Evolutionary conservation across 2,329 filamentous ascomycete species (phyloP).

Genomic region (Scytalidium sp.): DNA sequence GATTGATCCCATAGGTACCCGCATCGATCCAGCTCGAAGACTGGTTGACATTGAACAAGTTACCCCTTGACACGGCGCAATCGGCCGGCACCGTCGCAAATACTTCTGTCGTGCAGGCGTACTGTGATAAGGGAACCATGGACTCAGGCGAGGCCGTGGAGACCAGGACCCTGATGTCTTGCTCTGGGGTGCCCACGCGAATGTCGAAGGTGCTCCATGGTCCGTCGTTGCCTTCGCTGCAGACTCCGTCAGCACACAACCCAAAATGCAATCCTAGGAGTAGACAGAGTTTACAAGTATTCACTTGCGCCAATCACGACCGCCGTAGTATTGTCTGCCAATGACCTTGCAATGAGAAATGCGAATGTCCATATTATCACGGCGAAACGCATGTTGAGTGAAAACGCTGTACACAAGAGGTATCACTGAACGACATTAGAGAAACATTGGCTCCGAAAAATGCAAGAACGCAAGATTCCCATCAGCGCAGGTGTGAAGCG

Average conservation of each 20-base stretch:
- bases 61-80: constrained; percentile 34
- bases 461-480: neutral
- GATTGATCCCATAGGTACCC: constrained; percentile 32
- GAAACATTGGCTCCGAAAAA: neutral
- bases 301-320: neutral
- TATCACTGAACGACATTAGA: neutral
- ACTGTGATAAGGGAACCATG: constrained; percentile 28
- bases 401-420: neutral
- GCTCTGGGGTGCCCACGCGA: constrained; percentile 34
- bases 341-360: neutral
- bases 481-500: neutral
- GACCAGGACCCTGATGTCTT: constrained; percentile 33
- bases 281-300: too few species aligned
- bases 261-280: too few species aligned
- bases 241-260: neutral
- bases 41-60: constrained; percentile 29
- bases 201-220: constrained; percentile 38
- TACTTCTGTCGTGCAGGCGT: constrained; percentile 26
- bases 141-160: constrained; percentile 36
- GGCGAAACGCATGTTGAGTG: neutral
- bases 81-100: constrained; percentile 29
- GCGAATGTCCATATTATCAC: neutral
- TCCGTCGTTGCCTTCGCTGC: constrained; percentile 29
- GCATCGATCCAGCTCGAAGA: constrained; percentile 33
- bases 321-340: neutral